Conservation (phyloP, 768 basidiomycete genomes). For the Suillus weaverae region DNA sequence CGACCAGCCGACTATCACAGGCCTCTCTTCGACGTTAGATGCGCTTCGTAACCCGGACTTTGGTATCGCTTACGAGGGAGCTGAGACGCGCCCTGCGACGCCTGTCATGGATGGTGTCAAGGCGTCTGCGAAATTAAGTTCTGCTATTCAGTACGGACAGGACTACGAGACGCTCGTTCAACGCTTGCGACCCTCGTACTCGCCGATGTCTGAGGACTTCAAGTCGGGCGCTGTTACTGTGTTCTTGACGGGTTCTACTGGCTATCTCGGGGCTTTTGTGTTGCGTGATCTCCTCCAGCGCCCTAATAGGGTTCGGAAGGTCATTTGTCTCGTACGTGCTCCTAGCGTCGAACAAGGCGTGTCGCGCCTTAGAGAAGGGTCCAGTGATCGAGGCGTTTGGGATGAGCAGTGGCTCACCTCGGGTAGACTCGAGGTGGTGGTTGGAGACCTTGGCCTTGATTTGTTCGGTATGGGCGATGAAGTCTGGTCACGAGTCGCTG, state of each 20-base stretch:
- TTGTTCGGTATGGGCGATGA: conserved; percentile 68
- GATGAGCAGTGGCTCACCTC: conserved; percentile 74
- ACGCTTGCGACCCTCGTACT: conserved; percentile 61
- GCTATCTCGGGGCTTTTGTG: conserved; percentile 94
- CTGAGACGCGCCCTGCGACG: conserved; percentile 18
- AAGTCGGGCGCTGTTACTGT: conserved; percentile 59
- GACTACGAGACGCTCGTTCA: conserved; percentile 69
- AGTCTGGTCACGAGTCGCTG: conserved; percentile 65
- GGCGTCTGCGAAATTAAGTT: conserved; percentile 21
- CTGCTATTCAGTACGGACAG: conserved; percentile 64
- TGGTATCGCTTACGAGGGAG: conserved; percentile 53
- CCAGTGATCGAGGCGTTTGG: conserved; percentile 85
- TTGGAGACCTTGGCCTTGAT: conserved; percentile 79
- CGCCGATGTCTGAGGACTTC: conserved; percentile 59
- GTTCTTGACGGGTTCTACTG: conserved; percentile 96
- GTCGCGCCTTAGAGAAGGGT: conserved; percentile 66
- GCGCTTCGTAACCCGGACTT: conserved; percentile 75
- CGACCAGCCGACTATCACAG: conserved; percentile 81
- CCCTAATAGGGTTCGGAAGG: conserved; percentile 67
- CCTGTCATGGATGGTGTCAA: conserved; percentile 17
- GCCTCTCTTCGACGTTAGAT: conserved; percentile 77
- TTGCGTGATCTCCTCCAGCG: conserved; percentile 74
- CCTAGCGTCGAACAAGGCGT: conserved; percentile 60
- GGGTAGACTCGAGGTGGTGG: conserved; percentile 72
- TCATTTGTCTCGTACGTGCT: conserved; percentile 90